These are phyloP conservation scores for Aurinia saxatilis DNA, from an alignment of 345 rosid species.

Conservation along the genomic window DNA sequence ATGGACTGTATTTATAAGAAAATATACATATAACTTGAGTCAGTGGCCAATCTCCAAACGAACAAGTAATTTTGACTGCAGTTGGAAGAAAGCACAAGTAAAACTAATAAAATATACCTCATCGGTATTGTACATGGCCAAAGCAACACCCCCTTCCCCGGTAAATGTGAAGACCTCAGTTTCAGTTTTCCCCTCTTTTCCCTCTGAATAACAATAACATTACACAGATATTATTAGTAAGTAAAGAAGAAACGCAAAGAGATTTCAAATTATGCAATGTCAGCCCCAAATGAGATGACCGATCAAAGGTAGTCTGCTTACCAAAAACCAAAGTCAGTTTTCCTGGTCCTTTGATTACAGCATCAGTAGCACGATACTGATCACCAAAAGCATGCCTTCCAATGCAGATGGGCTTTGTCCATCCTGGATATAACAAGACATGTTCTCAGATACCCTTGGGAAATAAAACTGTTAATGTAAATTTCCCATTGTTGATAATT, in stretches of 20 bases:
- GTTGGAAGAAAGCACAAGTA: neutral
- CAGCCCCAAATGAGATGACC: neutral
- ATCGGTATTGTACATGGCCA: conserved; percentile 96
- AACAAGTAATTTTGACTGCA: neutral
- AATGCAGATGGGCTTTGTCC: conserved; percentile 97
- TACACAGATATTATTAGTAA: neutral
- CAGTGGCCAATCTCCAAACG: neutral
- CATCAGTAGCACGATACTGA: conserved; percentile 91
- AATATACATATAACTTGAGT: neutral
- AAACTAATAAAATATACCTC: conserved; percentile 45
- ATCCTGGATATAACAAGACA: conserved; percentile 41
- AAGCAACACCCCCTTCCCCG: conserved; percentile 90
- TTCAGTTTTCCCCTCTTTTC: conserved; percentile 63
- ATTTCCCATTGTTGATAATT: neutral
- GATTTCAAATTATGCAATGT: conserved; percentile 2
- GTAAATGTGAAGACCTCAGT: conserved; percentile 77
- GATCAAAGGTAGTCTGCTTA: conserved; percentile 13
- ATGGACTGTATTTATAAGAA: conserved; percentile 49
- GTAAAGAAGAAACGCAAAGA: neutral
- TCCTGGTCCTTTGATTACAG: conserved; percentile 87
- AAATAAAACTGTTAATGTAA: neutral
- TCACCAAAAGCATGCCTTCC: conserved; percentile 99
- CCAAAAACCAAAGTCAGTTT: conserved; percentile 88
- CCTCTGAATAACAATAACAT: conserved; percentile 56
- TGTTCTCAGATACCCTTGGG: neutral